Percentiles rank a stretch among this genome's conserved stretches.
phyloP scores from a whole-genome alignment of 352 stramenopile genomes.

The Heterotrichella gracilis region DNA sequence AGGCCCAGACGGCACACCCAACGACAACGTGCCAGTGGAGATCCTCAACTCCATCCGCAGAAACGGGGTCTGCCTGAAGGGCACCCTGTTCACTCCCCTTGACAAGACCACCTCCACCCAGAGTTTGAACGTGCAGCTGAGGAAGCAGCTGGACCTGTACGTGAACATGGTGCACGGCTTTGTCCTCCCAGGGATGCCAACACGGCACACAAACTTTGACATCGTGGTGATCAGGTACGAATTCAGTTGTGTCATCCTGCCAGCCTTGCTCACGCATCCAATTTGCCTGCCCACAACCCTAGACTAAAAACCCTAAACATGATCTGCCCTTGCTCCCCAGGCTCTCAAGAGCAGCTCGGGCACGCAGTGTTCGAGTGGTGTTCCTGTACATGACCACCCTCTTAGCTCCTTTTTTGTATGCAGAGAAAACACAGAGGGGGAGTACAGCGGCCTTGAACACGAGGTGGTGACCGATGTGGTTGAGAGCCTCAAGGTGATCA shows the following conservation, averaged over 20 bases:
- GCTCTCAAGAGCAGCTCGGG: too few relatives aligned
- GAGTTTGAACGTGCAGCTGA: background rate
- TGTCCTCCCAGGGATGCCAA: background rate
- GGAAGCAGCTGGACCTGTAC: constrained; percentile 1
- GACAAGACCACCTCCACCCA: background rate
- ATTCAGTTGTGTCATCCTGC: too few relatives aligned
- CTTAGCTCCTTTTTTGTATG: too few relatives aligned
- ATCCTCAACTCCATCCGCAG: constrained; percentile 31
- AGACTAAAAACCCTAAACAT: too few relatives aligned
- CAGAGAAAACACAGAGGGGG: background rate
- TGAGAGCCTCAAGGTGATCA: background rate
- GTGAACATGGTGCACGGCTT: constrained; percentile 2
- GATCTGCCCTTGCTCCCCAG: too few relatives aligned
- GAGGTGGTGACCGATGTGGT: background rate
- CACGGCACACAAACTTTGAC: background rate
- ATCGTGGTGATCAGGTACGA: constrained; percentile 9
- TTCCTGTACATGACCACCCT: too few relatives aligned
- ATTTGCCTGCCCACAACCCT: too few relatives aligned
- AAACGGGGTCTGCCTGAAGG: background rate
- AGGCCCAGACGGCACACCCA: constrained; percentile 26
- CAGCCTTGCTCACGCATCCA: too few relatives aligned
- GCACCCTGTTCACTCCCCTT: background rate
- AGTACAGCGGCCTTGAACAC: constrained; percentile 13
- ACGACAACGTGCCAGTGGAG: constrained; percentile 33
- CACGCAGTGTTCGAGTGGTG: too few relatives aligned